phyloP scores from a whole-genome alignment of 1,284 basidiomycete species.

The Bjerkandera adusta region DNA sequence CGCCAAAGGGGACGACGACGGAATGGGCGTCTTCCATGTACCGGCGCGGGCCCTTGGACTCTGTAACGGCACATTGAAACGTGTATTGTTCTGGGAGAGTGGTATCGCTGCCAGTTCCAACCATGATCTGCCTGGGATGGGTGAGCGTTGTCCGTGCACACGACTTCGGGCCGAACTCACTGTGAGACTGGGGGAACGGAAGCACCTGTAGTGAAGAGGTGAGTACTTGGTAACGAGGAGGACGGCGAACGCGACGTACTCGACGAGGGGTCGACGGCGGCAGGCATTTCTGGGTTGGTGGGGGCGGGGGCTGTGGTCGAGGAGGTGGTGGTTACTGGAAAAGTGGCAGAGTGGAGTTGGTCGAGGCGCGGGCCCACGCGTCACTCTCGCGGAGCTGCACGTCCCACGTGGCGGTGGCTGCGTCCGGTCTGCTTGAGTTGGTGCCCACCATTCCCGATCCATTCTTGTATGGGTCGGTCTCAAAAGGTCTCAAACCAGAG shows the following conservation, averaged over 20 bases:
- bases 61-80: slow-evolving; percentile 85
- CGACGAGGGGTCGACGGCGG: slow-evolving; percentile 3
- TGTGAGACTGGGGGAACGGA: slow-evolving; percentile 13
- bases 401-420: background rate
- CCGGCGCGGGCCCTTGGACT: slow-evolving; percentile 88
- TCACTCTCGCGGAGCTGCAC: slow-evolving; percentile 8
- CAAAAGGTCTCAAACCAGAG: too few relatives aligned
- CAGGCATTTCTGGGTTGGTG: slow-evolving; percentile 1
- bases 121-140: slow-evolving; percentile 6
- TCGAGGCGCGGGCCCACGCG: slow-evolving; percentile 11
- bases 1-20: slow-evolving; percentile 92
- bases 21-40: slow-evolving; percentile 99
- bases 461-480: too few relatives aligned
- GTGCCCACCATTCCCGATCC: background rate
- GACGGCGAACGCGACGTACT: slow-evolving; percentile 6
- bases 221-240: background rate
- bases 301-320: slow-evolving; percentile 1
- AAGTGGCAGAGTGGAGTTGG: slow-evolving; percentile 5
- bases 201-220: slow-evolving; percentile 2
- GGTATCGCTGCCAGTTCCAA: slow-evolving; percentile 11
- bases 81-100: slow-evolving; percentile 45
- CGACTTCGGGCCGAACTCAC: slow-evolving; percentile 10
- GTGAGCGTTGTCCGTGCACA: too few relatives aligned
- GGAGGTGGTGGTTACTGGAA: background rate
- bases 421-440: background rate